Conservation (phyloP, 2,329 filamentous ascomycete genomes). For the Ustulina deusta region DNA sequence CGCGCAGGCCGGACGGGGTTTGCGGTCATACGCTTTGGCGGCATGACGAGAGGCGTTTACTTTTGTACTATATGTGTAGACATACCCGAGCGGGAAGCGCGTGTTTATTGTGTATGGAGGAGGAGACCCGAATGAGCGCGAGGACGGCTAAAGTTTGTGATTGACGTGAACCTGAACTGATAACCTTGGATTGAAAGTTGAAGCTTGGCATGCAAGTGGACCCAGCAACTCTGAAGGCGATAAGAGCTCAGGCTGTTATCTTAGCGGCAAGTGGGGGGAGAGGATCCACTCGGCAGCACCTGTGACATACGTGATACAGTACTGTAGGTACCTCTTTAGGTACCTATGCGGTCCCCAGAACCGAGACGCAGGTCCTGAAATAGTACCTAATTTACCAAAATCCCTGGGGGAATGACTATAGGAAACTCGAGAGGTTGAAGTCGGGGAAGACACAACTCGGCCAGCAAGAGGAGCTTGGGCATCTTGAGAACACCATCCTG, state of each 20-base stretch:
- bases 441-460: not conserved
- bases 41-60: constrained; percentile 57
- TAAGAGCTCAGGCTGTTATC: constrained; percentile 20
- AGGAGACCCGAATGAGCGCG: not conserved
- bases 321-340: not conserved
- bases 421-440: not conserved
- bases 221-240: not conserved
- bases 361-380: constrained; percentile 1
- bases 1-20: constrained; percentile 85
- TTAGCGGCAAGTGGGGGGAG: constrained; percentile 21
- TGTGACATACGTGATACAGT: not conserved
- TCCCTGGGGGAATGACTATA: not conserved
- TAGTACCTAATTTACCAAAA: constrained; percentile 19
- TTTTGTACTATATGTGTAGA: not conserved
- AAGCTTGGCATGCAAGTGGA: constrained; percentile 18
- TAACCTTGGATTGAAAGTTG: not conserved
- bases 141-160: not conserved
- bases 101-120: not conserved
- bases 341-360: not conserved
- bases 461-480: not conserved
- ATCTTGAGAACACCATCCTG: constrained; percentile 26
- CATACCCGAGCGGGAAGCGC: not conserved
- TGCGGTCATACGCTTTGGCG: constrained; percentile 90
- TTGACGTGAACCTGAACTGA: not conserved
- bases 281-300: constrained; percentile 4